These are phyloP conservation scores for Bjerkandera adusta DNA, from an alignment of 1,284 basidiomycete genomes.

Conservation along the genomic window DNA sequence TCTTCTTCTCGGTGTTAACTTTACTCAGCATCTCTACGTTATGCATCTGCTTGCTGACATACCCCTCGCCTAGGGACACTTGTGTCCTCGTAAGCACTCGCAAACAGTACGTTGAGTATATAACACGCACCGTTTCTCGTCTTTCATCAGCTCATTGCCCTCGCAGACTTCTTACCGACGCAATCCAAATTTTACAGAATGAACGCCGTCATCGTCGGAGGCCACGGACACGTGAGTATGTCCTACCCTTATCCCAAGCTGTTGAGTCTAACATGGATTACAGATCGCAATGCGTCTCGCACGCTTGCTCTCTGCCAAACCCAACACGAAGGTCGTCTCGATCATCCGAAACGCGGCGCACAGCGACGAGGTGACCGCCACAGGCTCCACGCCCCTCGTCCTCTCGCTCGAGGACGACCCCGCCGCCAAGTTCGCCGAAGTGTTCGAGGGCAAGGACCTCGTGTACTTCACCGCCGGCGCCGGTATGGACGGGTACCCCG, in stretches of 20 bases:
- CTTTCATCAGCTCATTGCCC: too few species aligned
- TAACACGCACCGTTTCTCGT: too few species aligned
- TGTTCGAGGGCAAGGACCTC: slow-evolving; percentile 46
- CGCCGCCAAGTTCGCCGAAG: slow-evolving; percentile 43
- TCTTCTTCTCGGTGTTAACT: too few species aligned
- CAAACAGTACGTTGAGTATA: too few species aligned
- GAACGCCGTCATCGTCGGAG: slow-evolving; percentile 43
- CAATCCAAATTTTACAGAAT: background rate
- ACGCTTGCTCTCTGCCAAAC: slow-evolving; percentile 37
- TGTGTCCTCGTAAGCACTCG: too few species aligned
- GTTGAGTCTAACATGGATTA: background rate
- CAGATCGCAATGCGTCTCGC: slow-evolving; percentile 58
- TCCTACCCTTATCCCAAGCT: background rate
- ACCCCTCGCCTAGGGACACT: too few species aligned
- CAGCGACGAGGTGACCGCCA: slow-evolving; percentile 42
- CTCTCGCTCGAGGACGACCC: slow-evolving; percentile 60
- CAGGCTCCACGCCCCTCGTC: slow-evolving; percentile 47
- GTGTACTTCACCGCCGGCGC: slow-evolving; percentile 72
- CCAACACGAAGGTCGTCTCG: slow-evolving; percentile 46
- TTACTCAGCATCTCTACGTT: too few species aligned
- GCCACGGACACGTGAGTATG: slow-evolving; percentile 43
- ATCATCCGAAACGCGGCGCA: slow-evolving; percentile 52
- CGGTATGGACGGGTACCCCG: slow-evolving; percentile 62
- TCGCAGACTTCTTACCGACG: background rate
- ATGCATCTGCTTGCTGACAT: too few species aligned